Base-by-base conservation (phyloP, 495 filamentous ascomycete species). In the Clohesyomyces aquaticus region DNA sequence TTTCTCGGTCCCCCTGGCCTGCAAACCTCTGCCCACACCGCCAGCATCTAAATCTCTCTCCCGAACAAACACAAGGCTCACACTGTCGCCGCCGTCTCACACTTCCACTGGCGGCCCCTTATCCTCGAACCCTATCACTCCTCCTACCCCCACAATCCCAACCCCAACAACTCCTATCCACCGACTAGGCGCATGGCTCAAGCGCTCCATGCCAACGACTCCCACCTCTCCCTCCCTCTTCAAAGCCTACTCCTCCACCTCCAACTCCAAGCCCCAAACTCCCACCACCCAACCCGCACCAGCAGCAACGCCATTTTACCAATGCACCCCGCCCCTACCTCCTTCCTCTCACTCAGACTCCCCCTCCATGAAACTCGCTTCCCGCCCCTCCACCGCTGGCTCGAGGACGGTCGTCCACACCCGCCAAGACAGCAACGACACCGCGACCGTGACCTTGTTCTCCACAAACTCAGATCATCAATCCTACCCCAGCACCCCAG, bases 71-170 rank as follows among this genome's bases (percentile, higher is more conserved):
- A 56, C 61, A 1, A 60, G 56, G 43, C 66, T 65, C 42, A 61
- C 21, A 9, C 60, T 68, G 14, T 10, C 28, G 4, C 60, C 60
- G 1, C 48, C 60, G 27, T 16, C 51, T 26, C 54, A 38, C 43
- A 47, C 65, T 2, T 41, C 58, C 32, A 41, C 18, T 25, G 53
- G 32, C 32, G 32, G 65, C 2, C 67, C 67, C 4, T 48, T 70
- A 10, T 57, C 32, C 61, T 70, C 67, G 0, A 70, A 70, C 54
- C 67, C 67, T 11, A 66, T 70, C 46, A 66, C 66, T n/a, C 66
- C 66, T 10, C 66, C 61, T 6, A 65, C 61, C 0, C 59, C 65
- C 46, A 59, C 65, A 9, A 35, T 59, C 21, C 66, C 66, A 0
- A 68, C 61, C 3, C 66, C 66, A 23, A 66, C 67, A 38, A 66